These are phyloP conservation scores for Epichloe aotearoae DNA, from an alignment of 2,329 filamentous ascomycete species.

Conservation along the genomic window DNA sequence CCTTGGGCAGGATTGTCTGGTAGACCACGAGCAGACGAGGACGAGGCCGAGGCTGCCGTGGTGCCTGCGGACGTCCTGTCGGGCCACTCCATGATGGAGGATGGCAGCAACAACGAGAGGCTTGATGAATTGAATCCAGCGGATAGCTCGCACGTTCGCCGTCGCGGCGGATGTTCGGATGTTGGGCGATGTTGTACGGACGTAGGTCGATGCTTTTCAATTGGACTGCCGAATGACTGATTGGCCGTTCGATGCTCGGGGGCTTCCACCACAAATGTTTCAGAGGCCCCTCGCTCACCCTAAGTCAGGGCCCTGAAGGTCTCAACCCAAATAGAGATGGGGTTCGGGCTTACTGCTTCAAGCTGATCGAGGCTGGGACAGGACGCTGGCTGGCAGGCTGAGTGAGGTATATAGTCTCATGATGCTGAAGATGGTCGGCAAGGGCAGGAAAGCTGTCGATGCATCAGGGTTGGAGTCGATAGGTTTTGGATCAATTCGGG, in stretches of 20 bases:
- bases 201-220: neutral
- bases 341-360: constrained; percentile 9
- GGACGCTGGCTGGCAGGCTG: constrained; percentile 1
- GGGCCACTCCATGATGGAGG: constrained; percentile 21
- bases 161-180: constrained; percentile 3
- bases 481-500: neutral
- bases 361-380: constrained; percentile 19
- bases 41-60: constrained; percentile 13
- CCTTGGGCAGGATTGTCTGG: constrained; percentile 27
- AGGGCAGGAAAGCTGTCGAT: neutral
- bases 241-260: constrained; percentile 7
- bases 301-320: constrained; percentile 8
- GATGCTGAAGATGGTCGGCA: constrained; percentile 10
- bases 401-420: constrained; percentile 18
- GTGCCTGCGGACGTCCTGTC: constrained; percentile 17
- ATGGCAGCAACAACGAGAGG: constrained; percentile 9
- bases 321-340: constrained; percentile 9
- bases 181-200: neutral
- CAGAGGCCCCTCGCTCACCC: constrained; percentile 15
- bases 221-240: neutral
- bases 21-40: constrained; percentile 21
- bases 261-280: constrained; percentile 14
- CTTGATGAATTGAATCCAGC: neutral
- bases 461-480: neutral
- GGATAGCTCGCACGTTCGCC: constrained; percentile 1